Evolutionary conservation across 2,329 filamentous ascomycete genomes (phyloP), one percentile per base, ranked within the genome.

Genomic region (Bipolaris gigantea): DNA sequence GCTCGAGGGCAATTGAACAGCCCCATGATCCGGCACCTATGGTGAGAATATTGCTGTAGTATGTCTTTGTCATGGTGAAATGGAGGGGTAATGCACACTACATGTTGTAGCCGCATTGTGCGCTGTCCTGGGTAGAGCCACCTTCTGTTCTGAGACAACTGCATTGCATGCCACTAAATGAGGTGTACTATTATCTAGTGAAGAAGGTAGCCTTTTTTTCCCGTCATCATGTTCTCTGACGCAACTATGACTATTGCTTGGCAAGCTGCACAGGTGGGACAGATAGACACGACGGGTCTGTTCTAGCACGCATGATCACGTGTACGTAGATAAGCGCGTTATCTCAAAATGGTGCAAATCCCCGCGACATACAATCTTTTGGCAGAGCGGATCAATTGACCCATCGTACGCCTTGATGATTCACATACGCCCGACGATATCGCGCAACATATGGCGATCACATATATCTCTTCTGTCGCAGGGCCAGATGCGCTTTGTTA

Each of bases 21-120:
- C 80, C 80, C 73, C 80, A 82, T 4, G 79, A 80, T 9, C 80
- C 80, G 16, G 75, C 78, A 8, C 80, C 80, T 45, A 82, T 63
- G 34, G 82, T 78, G 19, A 81, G 64, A 36, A 75, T 66, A 32
- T 50, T 50, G 18, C 47, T 50, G 10, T 55, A 35, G 3, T 18
- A 45, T 11, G 33, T 52, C 34, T 53, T 40, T 40, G 36, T 15
- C 52, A 55, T 55, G 16, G 21, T 40, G 51, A 18, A 13, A 40
- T 10, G 13, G 16, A 52, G 16, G 36, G 19, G 16, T 11, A 19
- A 21, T 32, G 32, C 13, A 23, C 34, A 38, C 13, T 30, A 23
- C 34, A 38, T 21, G 21, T 25, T 30, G 27, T 36, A 19, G 43
- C n/a, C 15, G 33, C 13, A 57, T 57, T 42, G 33, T 53, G 41